Percentiles rank a stretch among this genome's conserved stretches.
These are phyloP conservation scores for Rhodotorula glutinis DNA, from an alignment of 1,284 basidiomycete species.

Conservation along the genomic window DNA sequence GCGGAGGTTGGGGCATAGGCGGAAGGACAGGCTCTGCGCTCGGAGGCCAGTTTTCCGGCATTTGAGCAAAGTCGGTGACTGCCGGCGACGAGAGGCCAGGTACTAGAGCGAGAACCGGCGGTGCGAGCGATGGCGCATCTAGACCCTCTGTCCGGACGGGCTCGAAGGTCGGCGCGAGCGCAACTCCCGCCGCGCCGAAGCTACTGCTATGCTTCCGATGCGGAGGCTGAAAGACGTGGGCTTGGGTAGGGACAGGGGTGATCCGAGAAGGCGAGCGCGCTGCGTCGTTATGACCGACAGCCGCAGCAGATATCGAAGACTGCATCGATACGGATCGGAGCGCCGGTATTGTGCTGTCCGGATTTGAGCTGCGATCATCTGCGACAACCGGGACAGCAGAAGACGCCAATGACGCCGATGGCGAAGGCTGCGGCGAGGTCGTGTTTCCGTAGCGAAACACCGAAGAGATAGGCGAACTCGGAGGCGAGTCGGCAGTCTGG, in stretches of 20 bases:
- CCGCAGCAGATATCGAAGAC: not conserved
- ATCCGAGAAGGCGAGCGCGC: not conserved
- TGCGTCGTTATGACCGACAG: not conserved
- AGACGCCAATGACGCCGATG: not conserved
- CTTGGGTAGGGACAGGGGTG: not conserved
- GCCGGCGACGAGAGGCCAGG: not conserved
- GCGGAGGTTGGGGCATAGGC: not conserved
- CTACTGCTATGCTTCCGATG: not conserved
- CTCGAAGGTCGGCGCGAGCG: not conserved
- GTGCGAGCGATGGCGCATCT: not conserved
- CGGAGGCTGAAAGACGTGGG: not conserved
- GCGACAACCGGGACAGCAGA: not conserved
- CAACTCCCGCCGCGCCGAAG: not conserved
- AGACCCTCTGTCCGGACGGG: not conserved
- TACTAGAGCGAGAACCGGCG: not conserved
- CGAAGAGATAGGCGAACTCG: not conserved
- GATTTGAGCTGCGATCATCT: too few species aligned
- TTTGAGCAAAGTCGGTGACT: not conserved
- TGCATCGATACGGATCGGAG: not conserved
- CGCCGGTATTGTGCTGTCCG: not conserved
- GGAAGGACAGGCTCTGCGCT: not conserved
- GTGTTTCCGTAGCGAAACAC: slow-evolving; percentile 2
- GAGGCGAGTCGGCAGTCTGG: not conserved
- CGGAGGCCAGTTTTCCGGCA: not conserved
- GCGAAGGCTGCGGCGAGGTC: slow-evolving; percentile 9